Evolutionary conservation across 2,329 filamentous ascomycete genomes (phyloP), one percentile per base, ranked within the genome.

Genomic region (Aspergillus sp.): DNA sequence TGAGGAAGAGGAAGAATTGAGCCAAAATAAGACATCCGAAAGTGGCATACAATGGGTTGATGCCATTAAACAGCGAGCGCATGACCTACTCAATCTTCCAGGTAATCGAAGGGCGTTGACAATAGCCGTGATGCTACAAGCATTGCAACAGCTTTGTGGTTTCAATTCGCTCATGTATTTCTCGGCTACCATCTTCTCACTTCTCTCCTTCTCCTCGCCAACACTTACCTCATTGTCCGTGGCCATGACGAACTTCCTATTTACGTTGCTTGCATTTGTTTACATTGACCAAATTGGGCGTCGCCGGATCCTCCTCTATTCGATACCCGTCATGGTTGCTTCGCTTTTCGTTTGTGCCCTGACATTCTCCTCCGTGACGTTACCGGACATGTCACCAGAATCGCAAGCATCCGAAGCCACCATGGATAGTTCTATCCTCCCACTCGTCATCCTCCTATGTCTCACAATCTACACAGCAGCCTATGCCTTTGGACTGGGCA

Each of bases 131-230:
- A 83, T 95, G 62, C 80, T 97, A 2, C 93, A 97, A 69, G 91
- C 87, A 0, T 78, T 96, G 6, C 93, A 97, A 75, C 93, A 98
- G 72, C 82, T 96, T 1, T 95, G 90, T 67, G 92, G 90, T 1
- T 95, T 95, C 74, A 96, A 96, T 76, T 92, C 90, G 11, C 80
- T 96, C 31, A 96, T 96, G 91, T 96, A 96, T 75, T 96, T 91
- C 70, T 91, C 90, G 0, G 90, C 89, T 4, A 92, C 90, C 7
- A 91, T 93, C 31, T 93, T 93, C 70, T 83, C 84, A 3, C 81
- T 91, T 33, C 82, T 96, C 1, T 89, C 89, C 1, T 96, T 96
- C 71, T 81, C 83, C 43, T 89, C 86, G 55, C 91, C 91, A 5
- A 95, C 90, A 0, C 82, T 93, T 50, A 91, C 90, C 1, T 90